Conservation (phyloP, 495 filamentous ascomycete genomes). For the Cudoniella acicularis region DNA sequence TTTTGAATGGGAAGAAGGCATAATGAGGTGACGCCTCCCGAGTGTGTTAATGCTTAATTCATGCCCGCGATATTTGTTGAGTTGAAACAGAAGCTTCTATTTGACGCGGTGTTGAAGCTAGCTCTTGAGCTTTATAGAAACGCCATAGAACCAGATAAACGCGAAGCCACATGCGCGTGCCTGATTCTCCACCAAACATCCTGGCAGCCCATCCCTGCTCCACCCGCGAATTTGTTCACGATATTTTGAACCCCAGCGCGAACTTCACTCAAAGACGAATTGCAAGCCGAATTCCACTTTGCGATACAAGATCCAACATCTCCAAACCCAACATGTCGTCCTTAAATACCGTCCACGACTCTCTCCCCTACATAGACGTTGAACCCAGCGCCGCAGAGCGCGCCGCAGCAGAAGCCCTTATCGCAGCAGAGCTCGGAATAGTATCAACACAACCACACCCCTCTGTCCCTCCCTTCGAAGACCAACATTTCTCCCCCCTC, state of each 20-base stretch:
- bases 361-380: conserved; percentile 77
- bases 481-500: conserved; percentile 51
- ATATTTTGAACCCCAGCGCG: neutral
- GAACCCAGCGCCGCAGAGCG: conserved; percentile 58
- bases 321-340: conserved; percentile 21
- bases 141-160: neutral
- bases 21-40: neutral
- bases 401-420: conserved; percentile 57
- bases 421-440: conserved; percentile 55
- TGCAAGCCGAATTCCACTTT: too few relatives aligned
- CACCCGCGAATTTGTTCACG: neutral
- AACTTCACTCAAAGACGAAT: too few relatives aligned
- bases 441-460: conserved; percentile 35
- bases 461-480: conserved; percentile 32
- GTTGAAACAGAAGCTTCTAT: too few relatives aligned
- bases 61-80: too few relatives aligned
- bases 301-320: too few relatives aligned
- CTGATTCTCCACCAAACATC: neutral
- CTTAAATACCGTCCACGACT: conserved; percentile 57
- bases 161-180: neutral
- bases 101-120: too few relatives aligned
- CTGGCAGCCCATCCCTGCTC: neutral
- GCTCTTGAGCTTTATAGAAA: neutral
- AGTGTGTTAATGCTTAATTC: too few relatives aligned
- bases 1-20: neutral